phyloP scores from a whole-genome alignment of 345 rosid genomes.

The Citrus australasica region DNA sequence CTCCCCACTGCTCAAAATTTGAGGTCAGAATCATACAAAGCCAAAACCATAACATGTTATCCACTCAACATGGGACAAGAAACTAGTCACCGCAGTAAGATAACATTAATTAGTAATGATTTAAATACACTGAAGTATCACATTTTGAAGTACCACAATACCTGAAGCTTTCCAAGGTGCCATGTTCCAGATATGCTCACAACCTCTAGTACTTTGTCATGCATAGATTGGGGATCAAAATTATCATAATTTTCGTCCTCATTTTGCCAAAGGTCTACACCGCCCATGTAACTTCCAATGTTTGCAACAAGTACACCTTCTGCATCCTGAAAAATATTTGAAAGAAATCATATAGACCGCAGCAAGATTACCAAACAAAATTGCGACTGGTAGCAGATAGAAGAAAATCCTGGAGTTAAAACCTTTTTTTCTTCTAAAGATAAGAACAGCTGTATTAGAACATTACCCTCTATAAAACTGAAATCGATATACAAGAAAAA shows the following conservation, averaged over 20 bases:
- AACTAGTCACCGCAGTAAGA: no score
- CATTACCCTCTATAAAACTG: no score
- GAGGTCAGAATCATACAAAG: not conserved
- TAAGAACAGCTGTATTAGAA: no score
- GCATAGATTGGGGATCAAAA: conserved; percentile 87
- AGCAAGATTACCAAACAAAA: not conserved
- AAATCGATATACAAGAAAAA: not conserved
- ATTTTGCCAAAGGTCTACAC: conserved; percentile 91
- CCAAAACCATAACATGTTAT: not conserved
- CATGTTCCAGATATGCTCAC: conserved; percentile 93
- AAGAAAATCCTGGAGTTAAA: not conserved
- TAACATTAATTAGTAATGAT: no score
- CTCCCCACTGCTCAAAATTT: not conserved
- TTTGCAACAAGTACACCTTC: conserved; percentile 91
- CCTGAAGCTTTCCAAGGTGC: conserved; percentile 97
- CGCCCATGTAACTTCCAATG: conserved; percentile 97
- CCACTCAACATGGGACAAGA: not conserved
- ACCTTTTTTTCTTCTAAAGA: no score
- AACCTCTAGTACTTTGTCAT: conserved; percentile 78
- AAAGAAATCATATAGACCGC: conserved; percentile 5
- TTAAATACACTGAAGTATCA: not conserved
- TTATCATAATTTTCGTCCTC: conserved; percentile 79
- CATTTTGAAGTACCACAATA: conserved; percentile 17
- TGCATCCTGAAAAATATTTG: conserved; percentile 55
- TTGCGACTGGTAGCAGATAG: not conserved